Conservation (phyloP, 2,329 filamentous ascomycete genomes). For the Xylaria sp. region DNA sequence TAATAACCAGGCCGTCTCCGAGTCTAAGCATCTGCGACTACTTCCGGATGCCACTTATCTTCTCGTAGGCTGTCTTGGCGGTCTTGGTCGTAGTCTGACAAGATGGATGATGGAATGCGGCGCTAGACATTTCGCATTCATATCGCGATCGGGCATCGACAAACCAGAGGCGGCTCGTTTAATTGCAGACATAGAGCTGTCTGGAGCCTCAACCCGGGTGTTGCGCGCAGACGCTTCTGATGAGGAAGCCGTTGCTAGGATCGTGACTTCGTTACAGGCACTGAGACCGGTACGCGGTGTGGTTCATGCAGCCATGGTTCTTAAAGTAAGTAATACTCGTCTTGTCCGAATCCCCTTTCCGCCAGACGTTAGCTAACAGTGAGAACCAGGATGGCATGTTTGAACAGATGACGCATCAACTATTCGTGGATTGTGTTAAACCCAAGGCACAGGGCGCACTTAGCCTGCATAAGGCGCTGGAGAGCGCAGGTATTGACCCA, state of each 20-base stretch:
- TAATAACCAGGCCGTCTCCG: conserved; percentile 8
- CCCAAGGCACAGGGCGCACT: conserved; percentile 37
- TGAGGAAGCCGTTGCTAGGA: conserved; percentile 14
- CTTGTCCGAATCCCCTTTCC: not conserved
- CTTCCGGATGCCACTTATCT: conserved; percentile 44
- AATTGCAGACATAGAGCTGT: conserved; percentile 16
- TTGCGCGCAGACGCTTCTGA: conserved; percentile 29
- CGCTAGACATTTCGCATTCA: conserved; percentile 48
- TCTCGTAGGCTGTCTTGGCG: conserved; percentile 52
- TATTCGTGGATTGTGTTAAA: conserved; percentile 17
- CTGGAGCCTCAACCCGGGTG: conserved; percentile 28
- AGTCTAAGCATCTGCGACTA: conserved; percentile 27
- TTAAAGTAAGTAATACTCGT: conserved; percentile 19
- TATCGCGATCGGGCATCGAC: conserved; percentile 48
- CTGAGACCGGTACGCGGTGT: conserved; percentile 40
- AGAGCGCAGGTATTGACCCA: conserved; percentile 18
- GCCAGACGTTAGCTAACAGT: conserved; percentile 14
- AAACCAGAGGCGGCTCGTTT: conserved; percentile 42
- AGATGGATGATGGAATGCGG: conserved; percentile 50
- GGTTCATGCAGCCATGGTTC: conserved; percentile 45
- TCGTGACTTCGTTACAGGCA: conserved; percentile 17
- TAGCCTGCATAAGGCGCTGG: conserved; percentile 31
- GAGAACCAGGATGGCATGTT: conserved; percentile 34
- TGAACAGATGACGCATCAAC: conserved; percentile 33
- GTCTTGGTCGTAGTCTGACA: conserved; percentile 49